Conservation (phyloP, 257 asterid genomes). For the Ocimum tenuiflorum region DNA sequence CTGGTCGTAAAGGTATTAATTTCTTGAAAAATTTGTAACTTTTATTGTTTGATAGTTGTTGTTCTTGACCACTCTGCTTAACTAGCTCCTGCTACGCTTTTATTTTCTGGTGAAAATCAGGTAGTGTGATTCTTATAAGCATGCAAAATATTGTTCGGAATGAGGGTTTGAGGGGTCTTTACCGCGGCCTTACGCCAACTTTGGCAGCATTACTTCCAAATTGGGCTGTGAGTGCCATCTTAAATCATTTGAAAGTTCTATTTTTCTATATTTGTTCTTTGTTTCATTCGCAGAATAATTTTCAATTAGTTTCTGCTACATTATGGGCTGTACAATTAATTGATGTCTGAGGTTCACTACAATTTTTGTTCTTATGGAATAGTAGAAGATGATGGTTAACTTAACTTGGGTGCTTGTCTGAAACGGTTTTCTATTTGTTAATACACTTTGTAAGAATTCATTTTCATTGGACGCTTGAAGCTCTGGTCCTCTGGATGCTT, state of each 20-base stretch:
- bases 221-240: slow-evolving; percentile 83
- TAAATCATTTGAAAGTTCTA: background rate
- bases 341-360: background rate
- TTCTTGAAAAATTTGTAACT: background rate
- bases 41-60: background rate
- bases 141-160: slow-evolving; percentile 54
- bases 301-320: background rate
- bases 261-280: background rate
- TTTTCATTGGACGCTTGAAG: background rate
- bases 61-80: background rate
- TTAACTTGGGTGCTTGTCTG: background rate
- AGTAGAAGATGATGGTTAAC: background rate
- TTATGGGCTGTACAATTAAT: background rate
- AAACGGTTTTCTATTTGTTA: background rate
- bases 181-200: slow-evolving; percentile 97
- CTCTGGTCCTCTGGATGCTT: background rate
- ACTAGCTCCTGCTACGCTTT: slow-evolving; percentile 17
- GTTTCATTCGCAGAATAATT: background rate
- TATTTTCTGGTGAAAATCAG: slow-evolving; percentile 39
- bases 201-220: slow-evolving; percentile 90
- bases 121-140: slow-evolving; percentile 75
- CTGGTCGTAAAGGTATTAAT: slow-evolving; percentile 54
- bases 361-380: background rate
- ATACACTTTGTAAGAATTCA: background rate
- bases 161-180: slow-evolving; percentile 86